phyloP scores from a whole-genome alignment of 441 rosid genomes.

The Viola pubescens region DNA sequence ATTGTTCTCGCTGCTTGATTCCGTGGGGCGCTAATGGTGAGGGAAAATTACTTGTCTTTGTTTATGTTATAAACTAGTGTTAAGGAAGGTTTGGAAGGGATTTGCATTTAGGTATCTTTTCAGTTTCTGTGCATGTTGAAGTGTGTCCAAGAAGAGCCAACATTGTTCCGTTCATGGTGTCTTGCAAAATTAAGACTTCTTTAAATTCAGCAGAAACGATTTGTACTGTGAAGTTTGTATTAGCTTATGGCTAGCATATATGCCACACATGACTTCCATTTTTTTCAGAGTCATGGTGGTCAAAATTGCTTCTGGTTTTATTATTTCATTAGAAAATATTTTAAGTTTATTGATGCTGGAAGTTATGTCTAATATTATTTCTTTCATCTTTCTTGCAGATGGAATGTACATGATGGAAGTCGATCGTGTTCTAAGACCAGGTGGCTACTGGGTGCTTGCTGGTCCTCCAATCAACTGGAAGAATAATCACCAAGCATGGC shows the following conservation, averaged over 20 bases:
- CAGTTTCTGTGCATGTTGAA: background rate
- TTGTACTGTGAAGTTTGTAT: background rate
- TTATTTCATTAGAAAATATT: constrained; percentile 1
- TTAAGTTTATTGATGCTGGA: background rate
- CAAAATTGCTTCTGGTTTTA: background rate
- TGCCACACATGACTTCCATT: background rate
- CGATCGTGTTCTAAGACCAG: constrained; percentile 83
- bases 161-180: background rate
- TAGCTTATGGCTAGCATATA: background rate
- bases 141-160: background rate
- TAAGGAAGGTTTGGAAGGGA: background rate
- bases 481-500: constrained; percentile 68
- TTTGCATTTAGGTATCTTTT: background rate
- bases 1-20: constrained; percentile 93
- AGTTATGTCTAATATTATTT: background rate
- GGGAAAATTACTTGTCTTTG: constrained; percentile 11
- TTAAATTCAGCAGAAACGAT: background rate
- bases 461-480: constrained; percentile 94
- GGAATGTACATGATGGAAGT: constrained; percentile 85
- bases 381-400: constrained; percentile 28
- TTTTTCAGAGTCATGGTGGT: background rate
- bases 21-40: constrained; percentile 92
- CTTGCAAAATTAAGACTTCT: background rate
- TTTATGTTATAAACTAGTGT: background rate
- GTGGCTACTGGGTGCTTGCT: constrained; percentile 85